A percentile compares a stretch with the other conserved stretches of the same genome.
Evolutionary conservation across 139 green algal species (phyloP).

Genomic region (Nannochloris sp.): DNA sequence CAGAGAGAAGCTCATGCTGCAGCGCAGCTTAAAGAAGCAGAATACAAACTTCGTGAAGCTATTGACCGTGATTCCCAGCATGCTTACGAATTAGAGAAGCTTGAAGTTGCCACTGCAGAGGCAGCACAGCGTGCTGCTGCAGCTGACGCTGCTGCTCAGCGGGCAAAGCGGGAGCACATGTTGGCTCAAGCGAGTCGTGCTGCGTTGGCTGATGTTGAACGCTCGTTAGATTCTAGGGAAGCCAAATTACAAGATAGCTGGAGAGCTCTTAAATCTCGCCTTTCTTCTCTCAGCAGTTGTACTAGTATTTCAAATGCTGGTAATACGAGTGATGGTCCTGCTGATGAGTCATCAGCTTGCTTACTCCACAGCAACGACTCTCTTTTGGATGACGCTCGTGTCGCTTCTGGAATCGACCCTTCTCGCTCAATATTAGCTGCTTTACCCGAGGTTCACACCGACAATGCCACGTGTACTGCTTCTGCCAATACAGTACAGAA

Average conservation of each 20-base stretch:
- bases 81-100: slow-evolving; percentile 19
- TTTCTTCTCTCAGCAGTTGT: slow-evolving; percentile 8
- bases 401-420: slow-evolving; percentile 9
- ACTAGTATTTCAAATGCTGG: no score
- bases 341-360: neutral
- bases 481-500: no score
- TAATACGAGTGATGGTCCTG: neutral
- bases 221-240: slow-evolving; percentile 28
- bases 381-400: slow-evolving; percentile 19
- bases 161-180: slow-evolving; percentile 17
- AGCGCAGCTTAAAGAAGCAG: slow-evolving; percentile 11
- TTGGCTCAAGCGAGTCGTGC: slow-evolving; percentile 21
- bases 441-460: slow-evolving; percentile 17
- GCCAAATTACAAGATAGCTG: slow-evolving; percentile 42
- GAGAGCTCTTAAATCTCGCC: slow-evolving; percentile 24
- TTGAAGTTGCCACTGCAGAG: slow-evolving; percentile 14
- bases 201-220: slow-evolving; percentile 27
- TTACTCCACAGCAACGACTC: slow-evolving; percentile 18
- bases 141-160: neutral
- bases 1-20: slow-evolving; percentile 14
- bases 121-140: slow-evolving; percentile 4
- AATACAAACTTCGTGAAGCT: slow-evolving; percentile 18
- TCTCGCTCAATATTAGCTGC: slow-evolving; percentile 3
- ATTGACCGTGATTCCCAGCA: slow-evolving; percentile 16
- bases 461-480: neutral